Percentiles rank a stretch among this genome's conserved stretches.
Conservation (phyloP, 176 grass and related monocot species). For the Juncus effusus region DNA sequence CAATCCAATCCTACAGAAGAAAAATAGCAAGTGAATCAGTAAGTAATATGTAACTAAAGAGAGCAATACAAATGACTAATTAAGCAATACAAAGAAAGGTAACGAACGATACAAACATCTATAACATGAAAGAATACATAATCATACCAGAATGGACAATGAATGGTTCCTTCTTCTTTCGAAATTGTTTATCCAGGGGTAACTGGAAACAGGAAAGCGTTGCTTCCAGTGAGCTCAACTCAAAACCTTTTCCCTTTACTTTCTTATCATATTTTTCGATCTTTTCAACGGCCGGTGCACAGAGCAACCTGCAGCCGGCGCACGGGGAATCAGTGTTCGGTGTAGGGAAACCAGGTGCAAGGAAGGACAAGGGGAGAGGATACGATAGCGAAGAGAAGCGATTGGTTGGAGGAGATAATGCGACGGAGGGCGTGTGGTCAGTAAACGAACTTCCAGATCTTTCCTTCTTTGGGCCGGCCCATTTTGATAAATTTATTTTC, state of each 20-base stretch:
- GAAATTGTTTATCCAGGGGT: neutral
- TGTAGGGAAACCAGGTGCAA: neutral
- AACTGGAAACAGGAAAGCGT: neutral
- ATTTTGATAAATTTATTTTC: too few species aligned
- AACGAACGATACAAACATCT: too few species aligned
- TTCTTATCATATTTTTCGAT: neutral
- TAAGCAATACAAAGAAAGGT: neutral
- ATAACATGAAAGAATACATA: neutral
- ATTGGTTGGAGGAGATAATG: constrained; percentile 87
- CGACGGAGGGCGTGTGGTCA: constrained; percentile 18
- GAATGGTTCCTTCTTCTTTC: neutral
- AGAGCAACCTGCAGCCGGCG: too few species aligned
- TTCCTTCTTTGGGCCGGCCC: too few species aligned
- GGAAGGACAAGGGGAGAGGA: constrained; percentile 25
- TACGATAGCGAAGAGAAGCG: constrained; percentile 49
- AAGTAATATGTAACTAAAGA: neutral
- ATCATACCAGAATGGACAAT: constrained; percentile 4
- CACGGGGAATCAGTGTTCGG: neutral
- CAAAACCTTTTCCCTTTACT: too few species aligned
- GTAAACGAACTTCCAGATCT: constrained; percentile 10
- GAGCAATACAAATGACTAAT: constrained; percentile 8
- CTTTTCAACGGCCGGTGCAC: neutral
- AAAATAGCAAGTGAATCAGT: neutral
- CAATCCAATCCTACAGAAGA: constrained; percentile 26
- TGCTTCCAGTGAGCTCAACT: neutral